phyloP scores from a whole-genome alignment of 495 filamentous ascomycete species.

The Penicillium alfredii region DNA sequence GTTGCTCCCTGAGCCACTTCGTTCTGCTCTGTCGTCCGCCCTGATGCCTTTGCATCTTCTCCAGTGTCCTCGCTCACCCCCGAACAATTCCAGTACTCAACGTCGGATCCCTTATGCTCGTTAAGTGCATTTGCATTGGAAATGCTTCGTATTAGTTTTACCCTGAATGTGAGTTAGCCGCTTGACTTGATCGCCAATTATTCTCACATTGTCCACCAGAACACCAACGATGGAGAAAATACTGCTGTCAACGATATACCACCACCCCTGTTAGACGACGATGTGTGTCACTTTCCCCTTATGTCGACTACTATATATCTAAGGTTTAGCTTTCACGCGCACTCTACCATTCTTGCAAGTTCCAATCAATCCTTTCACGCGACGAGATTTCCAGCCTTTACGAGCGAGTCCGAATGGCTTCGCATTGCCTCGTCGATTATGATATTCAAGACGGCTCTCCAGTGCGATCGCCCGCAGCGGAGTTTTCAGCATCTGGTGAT shows the following conservation, averaged over 20 bases:
- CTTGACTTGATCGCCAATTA: neutral
- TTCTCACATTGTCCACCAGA: neutral
- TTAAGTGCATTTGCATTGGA: neutral
- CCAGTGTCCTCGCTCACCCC: neutral
- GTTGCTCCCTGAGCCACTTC: neutral
- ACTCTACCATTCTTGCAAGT: neutral
- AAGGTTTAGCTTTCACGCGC: too few species aligned
- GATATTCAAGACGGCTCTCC: too few species aligned
- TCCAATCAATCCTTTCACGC: neutral
- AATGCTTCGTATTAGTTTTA: constrained; percentile 1
- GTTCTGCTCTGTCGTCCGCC: neutral
- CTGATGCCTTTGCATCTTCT: neutral
- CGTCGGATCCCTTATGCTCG: neutral
- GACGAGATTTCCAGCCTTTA: neutral
- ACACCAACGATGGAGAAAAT: neutral
- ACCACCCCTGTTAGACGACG: neutral
- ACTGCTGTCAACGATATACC: neutral
- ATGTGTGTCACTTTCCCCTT: neutral
- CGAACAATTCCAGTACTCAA: neutral
- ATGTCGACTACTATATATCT: neutral
- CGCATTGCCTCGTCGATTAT: neutral
- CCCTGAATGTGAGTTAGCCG: constrained; percentile 1
- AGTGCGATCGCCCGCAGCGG: too few species aligned
- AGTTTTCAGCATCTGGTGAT: too few species aligned
- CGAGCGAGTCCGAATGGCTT: neutral